Conservation (phyloP, 305 asterid species). For the Salvia sclarea region DNA sequence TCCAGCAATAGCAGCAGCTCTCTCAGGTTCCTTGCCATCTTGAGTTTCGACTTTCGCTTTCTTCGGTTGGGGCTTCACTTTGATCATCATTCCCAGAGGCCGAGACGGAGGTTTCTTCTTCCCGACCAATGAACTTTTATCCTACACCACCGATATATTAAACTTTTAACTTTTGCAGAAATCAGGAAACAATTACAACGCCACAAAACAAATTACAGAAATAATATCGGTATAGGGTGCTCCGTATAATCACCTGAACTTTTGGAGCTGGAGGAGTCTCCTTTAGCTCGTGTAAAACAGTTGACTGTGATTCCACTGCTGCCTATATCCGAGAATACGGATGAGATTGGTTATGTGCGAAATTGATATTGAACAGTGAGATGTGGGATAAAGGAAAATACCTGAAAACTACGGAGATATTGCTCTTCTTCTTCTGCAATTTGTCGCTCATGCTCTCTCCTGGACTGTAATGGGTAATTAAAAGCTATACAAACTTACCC, state of each 20-base stretch:
- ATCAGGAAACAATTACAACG: not conserved
- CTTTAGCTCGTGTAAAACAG: conserved; percentile 57
- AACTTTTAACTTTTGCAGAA: not conserved
- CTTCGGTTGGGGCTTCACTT: conserved; percentile 80
- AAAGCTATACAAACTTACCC: conserved; percentile 30
- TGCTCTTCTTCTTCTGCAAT: conserved; percentile 79
- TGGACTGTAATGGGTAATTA: conserved; percentile 57
- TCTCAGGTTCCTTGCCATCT: conserved; percentile 32
- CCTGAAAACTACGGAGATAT: conserved; percentile 83
- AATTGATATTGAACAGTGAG: conserved; percentile 17
- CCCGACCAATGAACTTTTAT: conserved; percentile 37
- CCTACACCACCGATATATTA: conserved; percentile 39
- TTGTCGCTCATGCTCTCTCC: conserved; percentile 74
- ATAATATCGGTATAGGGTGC: conserved; percentile 10
- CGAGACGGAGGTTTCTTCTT: conserved; percentile 55
- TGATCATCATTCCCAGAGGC: conserved; percentile 58
- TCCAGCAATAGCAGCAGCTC: conserved; percentile 36
- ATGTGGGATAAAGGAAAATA: conserved; percentile 31
- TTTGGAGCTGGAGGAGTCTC: conserved; percentile 57
- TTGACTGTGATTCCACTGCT: conserved; percentile 75
- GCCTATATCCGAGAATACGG: conserved; percentile 50
- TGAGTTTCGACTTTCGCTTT: conserved; percentile 55
- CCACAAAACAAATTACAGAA: not conserved
- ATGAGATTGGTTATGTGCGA: conserved; percentile 24
- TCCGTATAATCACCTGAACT: conserved; percentile 46